phyloP scores from a whole-genome alignment of 371 early-diverging fungal genomes.

The Syncephalis fuscata region DNA sequence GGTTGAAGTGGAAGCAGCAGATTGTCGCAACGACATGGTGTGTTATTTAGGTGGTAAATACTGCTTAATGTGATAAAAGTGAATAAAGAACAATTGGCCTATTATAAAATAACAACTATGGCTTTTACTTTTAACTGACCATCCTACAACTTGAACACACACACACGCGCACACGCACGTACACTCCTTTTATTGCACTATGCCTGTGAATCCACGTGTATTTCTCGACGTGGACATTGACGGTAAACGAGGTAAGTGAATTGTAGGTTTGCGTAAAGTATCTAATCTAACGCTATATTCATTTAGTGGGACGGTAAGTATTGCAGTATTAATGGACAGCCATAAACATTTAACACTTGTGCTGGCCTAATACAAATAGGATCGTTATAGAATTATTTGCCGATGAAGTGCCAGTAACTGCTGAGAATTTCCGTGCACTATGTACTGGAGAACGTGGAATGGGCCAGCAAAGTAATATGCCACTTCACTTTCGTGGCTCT shows the following conservation, averaged over 20 bases:
- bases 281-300: background rate
- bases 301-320: conserved; percentile 2
- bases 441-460: conserved; percentile 62
- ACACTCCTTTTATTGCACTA: background rate
- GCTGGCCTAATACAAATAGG: conserved; percentile 18
- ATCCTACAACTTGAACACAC: too few relatives aligned
- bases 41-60: too few relatives aligned
- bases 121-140: too few relatives aligned
- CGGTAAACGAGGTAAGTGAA: conserved; percentile 22
- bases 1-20: too few relatives aligned
- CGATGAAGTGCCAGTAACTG: conserved; percentile 92
- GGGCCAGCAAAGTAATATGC: conserved; percentile 47
- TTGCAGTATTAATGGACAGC: background rate
- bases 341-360: too few relatives aligned
- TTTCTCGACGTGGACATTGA: conserved; percentile 53
- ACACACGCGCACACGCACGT: too few relatives aligned
- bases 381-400: conserved; percentile 86
- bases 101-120: too few relatives aligned
- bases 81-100: too few relatives aligned
- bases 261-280: background rate
- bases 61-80: too few relatives aligned
- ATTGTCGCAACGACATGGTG: too few relatives aligned
- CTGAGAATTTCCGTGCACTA: conserved; percentile 90
- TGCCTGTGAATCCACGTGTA: conserved; percentile 29
- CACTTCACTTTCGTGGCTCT: conserved; percentile 41